These are phyloP conservation scores for Dothistroma septosporum DNA, from an alignment of 2,329 filamentous ascomycete genomes.

Conservation along the genomic window DNA sequence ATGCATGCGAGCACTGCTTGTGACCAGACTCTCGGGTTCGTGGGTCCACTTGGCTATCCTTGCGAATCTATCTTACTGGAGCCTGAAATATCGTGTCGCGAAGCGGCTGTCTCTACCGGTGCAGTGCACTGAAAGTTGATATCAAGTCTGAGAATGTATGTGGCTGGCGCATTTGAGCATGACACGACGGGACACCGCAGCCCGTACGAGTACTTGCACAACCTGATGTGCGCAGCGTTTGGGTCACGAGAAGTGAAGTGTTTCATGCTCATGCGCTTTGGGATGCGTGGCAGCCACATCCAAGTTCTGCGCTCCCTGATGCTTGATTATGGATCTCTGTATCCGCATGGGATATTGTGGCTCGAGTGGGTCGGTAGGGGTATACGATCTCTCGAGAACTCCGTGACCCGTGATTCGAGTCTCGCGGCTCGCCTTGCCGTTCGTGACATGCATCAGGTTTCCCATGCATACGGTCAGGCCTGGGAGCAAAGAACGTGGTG, in stretches of 20 bases:
- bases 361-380: not conserved
- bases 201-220: not conserved
- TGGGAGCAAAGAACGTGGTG: not conserved
- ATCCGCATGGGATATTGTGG: too few relatives aligned
- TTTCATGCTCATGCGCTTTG: constrained; percentile 5
- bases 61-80: not conserved
- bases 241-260: constrained; percentile 5
- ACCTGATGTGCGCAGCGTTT: not conserved
- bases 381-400: not conserved
- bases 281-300: constrained; percentile 1
- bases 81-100: not conserved
- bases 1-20: not conserved
- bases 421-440: not conserved
- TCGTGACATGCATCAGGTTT: not conserved
- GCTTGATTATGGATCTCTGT: not conserved
- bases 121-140: not conserved
- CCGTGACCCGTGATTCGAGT: not conserved
- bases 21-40: not conserved
- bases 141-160: not conserved
- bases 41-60: not conserved
- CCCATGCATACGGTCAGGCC: not conserved
- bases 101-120: not conserved
- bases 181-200: not conserved
- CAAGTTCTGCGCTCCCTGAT: not conserved
- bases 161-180: not conserved